Evolutionary conservation across 2,329 filamentous ascomycete genomes (phyloP).

Genomic region (Calonectria pauciramosa): DNA sequence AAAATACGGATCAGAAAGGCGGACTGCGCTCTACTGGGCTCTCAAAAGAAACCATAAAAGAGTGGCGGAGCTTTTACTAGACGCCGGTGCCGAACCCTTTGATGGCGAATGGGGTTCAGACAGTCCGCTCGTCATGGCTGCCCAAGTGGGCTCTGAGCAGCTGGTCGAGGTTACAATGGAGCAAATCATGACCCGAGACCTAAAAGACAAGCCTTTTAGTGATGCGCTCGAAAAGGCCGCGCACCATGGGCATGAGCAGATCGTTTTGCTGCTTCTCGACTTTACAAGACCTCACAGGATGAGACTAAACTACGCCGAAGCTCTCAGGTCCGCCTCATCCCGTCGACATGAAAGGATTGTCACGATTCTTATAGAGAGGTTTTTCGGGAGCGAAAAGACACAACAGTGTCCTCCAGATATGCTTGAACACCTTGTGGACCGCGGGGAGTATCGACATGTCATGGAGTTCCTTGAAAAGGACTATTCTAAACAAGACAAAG

Average conservation of each 20-base stretch:
- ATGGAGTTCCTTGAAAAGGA: background rate
- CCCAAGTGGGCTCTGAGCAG: background rate
- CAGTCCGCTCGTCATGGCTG: background rate
- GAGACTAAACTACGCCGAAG: background rate
- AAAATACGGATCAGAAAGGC: background rate
- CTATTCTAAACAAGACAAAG: background rate
- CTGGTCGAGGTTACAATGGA: background rate
- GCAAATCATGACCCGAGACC: background rate
- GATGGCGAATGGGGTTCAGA: background rate
- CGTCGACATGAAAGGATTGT: background rate
- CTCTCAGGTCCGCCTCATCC: background rate
- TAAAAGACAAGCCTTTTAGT: background rate
- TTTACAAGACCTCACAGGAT: background rate
- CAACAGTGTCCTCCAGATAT: background rate
- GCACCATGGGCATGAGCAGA: background rate
- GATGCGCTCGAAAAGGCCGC: background rate
- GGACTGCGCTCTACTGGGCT: background rate
- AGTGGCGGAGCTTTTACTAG: background rate
- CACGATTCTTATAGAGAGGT: background rate
- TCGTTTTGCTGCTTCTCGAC: background rate
- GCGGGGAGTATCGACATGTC: background rate
- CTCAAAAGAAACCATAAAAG: background rate
- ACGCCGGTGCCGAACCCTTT: background rate
- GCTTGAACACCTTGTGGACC: background rate
- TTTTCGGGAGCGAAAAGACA: background rate